Percentiles rank a stretch among this genome's conserved stretches.
Conservation (phyloP, 495 filamentous ascomycete species). For the Schizothecium vesticola region DNA sequence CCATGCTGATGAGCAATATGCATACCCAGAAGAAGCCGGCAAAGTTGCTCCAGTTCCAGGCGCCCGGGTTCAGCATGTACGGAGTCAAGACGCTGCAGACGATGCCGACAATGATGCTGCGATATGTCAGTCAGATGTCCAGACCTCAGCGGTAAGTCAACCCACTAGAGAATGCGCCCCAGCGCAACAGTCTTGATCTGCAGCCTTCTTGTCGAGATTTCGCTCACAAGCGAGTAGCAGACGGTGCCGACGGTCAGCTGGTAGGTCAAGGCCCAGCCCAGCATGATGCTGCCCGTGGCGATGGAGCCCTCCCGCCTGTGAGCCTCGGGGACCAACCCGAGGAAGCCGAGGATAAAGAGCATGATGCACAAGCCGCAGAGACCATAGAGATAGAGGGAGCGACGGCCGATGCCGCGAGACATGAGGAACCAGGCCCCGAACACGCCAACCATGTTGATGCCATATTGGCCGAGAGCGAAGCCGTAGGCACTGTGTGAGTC, state of each 20-base stretch:
- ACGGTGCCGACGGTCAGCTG: constrained; percentile 73
- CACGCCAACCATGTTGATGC: constrained; percentile 67
- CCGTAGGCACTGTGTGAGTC: constrained; percentile 52
- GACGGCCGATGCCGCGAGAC: constrained; percentile 61
- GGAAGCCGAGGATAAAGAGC: constrained; percentile 69
- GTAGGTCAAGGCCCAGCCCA: constrained; percentile 69
- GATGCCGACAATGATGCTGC: constrained; percentile 61
- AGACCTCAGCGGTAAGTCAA: not conserved
- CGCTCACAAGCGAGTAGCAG: constrained; percentile 71
- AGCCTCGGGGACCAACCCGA: constrained; percentile 55
- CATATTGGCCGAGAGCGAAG: constrained; percentile 70
- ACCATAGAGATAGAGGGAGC: constrained; percentile 65
- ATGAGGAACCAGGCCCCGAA: constrained; percentile 73
- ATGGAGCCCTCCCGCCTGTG: constrained; percentile 52
- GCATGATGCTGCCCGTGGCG: constrained; percentile 65
- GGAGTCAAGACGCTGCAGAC: constrained; percentile 65
- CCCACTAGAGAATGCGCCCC: constrained; percentile 61
- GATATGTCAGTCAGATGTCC: constrained; percentile 14
- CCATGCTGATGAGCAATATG: not conserved
- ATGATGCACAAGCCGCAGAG: constrained; percentile 59
- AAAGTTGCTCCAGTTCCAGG: constrained; percentile 71
- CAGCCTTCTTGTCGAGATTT: constrained; percentile 66
- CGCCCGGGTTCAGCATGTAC: constrained; percentile 68
- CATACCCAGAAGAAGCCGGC: constrained; percentile 78
- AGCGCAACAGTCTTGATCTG: constrained; percentile 68